Conservation (phyloP, 2,329 filamentous ascomycete genomes). For the Aspergillus jensenii region DNA sequence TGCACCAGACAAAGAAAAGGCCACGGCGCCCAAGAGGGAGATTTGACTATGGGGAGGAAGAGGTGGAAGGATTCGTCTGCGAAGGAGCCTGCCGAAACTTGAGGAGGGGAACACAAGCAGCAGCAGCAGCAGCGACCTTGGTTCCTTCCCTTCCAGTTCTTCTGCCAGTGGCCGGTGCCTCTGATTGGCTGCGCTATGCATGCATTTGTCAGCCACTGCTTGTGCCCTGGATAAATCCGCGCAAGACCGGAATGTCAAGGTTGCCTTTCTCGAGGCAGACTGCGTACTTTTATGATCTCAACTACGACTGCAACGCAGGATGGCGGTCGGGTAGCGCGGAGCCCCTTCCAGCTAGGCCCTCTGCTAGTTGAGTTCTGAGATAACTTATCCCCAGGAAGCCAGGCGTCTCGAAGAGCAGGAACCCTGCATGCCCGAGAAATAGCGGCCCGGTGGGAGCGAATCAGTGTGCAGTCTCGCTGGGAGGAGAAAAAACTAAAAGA, state of each 20-base stretch:
- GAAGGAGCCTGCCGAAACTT: not conserved
- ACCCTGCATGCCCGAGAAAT: constrained; percentile 13
- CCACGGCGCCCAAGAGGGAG: constrained; percentile 2
- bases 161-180: not conserved
- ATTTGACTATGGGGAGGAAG: constrained; percentile 1
- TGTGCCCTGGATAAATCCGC: not conserved
- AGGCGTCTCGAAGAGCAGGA: not conserved
- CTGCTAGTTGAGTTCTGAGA: constrained; percentile 10
- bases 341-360: constrained; percentile 3
- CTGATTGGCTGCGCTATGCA: constrained; percentile 15
- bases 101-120: not conserved
- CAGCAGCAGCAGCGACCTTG: not conserved
- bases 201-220: constrained; percentile 8
- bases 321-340: constrained; percentile 20
- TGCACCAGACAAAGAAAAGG: constrained; percentile 14
- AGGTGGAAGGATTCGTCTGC: constrained; percentile 9
- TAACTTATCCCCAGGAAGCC: not conserved
- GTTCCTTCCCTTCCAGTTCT: too few species aligned
- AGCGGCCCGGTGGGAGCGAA: not conserved
- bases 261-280: not conserved
- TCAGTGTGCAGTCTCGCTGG: not conserved
- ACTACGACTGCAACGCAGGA: not conserved
- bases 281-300: not conserved
- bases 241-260: not conserved
- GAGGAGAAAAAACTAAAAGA: not conserved